A percentile compares a stretch with the other conserved stretches of the same genome.
These are phyloP conservation scores for Moesziomyces sp. DNA, from an alignment of 1,284 basidiomycete species.

Conservation along the genomic window DNA sequence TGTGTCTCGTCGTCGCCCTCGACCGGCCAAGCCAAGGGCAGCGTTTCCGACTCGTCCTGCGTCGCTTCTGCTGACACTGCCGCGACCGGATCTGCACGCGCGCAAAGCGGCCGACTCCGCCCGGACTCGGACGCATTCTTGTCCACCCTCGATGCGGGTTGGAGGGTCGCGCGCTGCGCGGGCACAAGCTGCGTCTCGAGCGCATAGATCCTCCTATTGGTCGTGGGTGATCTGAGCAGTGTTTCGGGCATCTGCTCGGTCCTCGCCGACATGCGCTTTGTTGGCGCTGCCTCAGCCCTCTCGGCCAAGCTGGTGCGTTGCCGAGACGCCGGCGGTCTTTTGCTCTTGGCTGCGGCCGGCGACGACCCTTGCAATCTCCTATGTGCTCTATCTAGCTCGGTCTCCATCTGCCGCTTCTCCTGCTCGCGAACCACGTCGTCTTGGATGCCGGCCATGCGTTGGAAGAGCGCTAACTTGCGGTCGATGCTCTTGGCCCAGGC, in stretches of 20 bases:
- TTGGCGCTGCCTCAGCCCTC: background rate
- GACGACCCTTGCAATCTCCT: constrained; percentile 13
- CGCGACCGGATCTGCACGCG: background rate
- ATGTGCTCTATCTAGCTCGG: constrained; percentile 29
- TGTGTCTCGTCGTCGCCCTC: constrained; percentile 22
- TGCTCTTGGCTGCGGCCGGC: background rate
- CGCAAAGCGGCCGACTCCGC: background rate
- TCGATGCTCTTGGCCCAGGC: constrained; percentile 18
- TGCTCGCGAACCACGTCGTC: constrained; percentile 7
- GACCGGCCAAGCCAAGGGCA: constrained; percentile 13
- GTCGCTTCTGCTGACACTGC: background rate
- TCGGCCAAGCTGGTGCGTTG: too few species aligned
- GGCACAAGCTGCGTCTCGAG: constrained; percentile 37
- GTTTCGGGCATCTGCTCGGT: background rate
- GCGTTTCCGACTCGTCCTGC: constrained; percentile 19
- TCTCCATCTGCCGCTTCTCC: constrained; percentile 14
- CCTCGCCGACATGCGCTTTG: background rate
- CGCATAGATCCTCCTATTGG: constrained; percentile 43
- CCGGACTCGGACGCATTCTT: background rate
- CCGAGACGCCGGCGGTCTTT: too few species aligned
- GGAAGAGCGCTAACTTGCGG: constrained; percentile 16
- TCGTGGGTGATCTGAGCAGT: constrained; percentile 27
- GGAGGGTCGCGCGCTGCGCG: constrained; percentile 10
- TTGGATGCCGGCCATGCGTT: constrained; percentile 32
- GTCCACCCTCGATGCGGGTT: background rate